A percentile compares a stretch with the other conserved stretches of the same genome.
Evolutionary conservation across 352 stramenopile genomes (phyloP).

Genomic region (Pythium chondricola): DNA sequence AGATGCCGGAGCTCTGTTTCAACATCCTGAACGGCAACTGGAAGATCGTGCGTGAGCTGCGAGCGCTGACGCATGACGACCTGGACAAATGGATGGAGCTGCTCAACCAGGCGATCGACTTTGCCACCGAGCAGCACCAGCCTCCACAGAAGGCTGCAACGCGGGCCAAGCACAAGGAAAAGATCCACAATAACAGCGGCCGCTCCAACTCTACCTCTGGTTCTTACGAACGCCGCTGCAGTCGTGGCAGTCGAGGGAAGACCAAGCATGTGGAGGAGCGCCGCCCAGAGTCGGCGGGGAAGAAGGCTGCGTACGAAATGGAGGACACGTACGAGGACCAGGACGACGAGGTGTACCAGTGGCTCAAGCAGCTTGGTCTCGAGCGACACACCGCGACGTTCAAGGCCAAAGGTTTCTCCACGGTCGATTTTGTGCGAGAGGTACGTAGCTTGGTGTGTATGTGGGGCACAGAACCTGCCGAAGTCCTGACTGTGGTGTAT

Average conservation of each 20-base stretch:
- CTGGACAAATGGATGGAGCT: slow-evolving; percentile 66
- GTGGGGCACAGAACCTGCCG: too few species aligned
- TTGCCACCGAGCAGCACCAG: slow-evolving; percentile 41
- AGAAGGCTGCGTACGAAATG: slow-evolving; percentile 18
- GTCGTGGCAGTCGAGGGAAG: slow-evolving; percentile 10
- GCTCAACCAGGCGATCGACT: slow-evolving; percentile 74
- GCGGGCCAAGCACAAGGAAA: neutral
- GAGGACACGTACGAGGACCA: slow-evolving; percentile 41
- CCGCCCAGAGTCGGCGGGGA: slow-evolving; percentile 6
- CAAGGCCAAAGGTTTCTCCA: slow-evolving; percentile 70
- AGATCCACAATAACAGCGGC: slow-evolving; percentile 31
- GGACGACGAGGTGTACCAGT: slow-evolving; percentile 64
- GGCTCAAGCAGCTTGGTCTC: slow-evolving; percentile 56
- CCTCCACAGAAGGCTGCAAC: slow-evolving; percentile 1
- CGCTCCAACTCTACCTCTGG: slow-evolving; percentile 2
- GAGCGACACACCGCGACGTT: slow-evolving; percentile 59
- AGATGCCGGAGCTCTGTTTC: slow-evolving; percentile 78
- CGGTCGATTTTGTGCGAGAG: slow-evolving; percentile 83
- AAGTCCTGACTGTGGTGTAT: too few species aligned
- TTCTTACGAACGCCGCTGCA: slow-evolving; percentile 15
- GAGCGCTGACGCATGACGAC: slow-evolving; percentile 48
- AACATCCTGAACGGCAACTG: slow-evolving; percentile 69
- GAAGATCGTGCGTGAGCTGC: slow-evolving; percentile 82
- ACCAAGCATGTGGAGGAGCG: slow-evolving; percentile 12
- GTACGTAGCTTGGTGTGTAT: slow-evolving; percentile 17